Percentiles rank a stretch among this genome's conserved stretches.
These are phyloP conservation scores for Penicillium glabrum DNA, from an alignment of 2,329 filamentous ascomycete genomes.

Conservation along the genomic window DNA sequence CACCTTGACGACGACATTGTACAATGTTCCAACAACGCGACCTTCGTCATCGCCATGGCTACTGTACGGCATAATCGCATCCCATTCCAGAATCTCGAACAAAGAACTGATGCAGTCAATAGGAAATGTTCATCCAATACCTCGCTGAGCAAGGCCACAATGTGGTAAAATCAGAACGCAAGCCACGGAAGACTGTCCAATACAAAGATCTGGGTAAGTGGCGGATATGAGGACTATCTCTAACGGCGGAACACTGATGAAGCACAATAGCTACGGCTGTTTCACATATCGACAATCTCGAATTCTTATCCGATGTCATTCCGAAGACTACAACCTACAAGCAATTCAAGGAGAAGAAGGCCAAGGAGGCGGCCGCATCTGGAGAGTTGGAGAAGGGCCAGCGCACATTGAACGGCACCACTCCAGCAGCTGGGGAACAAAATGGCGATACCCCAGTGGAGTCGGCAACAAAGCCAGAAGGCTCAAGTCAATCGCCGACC, in stretches of 20 bases:
- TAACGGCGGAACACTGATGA: not conserved
- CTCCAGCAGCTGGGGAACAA: conserved; percentile 14
- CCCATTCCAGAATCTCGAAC: not conserved
- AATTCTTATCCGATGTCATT: conserved; percentile 89
- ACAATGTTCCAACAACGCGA: conserved; percentile 88
- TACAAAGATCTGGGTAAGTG: conserved; percentile 84
- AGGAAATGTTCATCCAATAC: conserved; percentile 96
- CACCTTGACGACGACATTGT: conserved; percentile 80
- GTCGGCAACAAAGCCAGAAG: conserved; percentile 11
- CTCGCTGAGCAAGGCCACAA: conserved; percentile 81
- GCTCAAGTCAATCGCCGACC: conserved; percentile 24
- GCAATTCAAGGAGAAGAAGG: conserved; percentile 67
- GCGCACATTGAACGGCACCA: conserved; percentile 35
- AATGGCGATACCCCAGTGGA: conserved; percentile 25
- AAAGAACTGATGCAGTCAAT: conserved; percentile 3
- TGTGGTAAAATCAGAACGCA: conserved; percentile 85
- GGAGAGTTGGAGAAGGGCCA: conserved; percentile 39
- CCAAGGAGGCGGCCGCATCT: conserved; percentile 35
- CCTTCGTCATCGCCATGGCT: conserved; percentile 89
- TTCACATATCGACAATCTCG: conserved; percentile 84
- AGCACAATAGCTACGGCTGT: conserved; percentile 70
- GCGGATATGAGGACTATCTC: not conserved
- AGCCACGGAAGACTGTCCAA: conserved; percentile 89
- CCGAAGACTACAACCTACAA: conserved; percentile 82
- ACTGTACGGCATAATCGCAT: conserved; percentile 57